Conservation (phyloP, 495 filamentous ascomycete genomes). For the Podospora didyma region DNA sequence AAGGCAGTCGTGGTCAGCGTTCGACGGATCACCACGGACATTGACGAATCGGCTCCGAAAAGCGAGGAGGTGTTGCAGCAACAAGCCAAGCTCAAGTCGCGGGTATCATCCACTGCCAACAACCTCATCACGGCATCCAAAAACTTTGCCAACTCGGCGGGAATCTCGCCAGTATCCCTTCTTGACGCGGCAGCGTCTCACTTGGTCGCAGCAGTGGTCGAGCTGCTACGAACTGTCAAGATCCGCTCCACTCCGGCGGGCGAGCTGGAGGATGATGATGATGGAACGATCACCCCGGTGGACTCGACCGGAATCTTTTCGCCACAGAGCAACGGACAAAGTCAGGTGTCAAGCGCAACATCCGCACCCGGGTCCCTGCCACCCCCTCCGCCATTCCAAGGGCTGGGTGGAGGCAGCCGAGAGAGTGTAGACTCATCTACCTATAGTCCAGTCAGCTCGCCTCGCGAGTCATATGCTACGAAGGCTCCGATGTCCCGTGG, state of each 20-base stretch:
- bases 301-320: conserved; percentile 53
- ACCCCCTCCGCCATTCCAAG: conserved; percentile 47
- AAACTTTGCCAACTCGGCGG: conserved; percentile 75
- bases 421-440: conserved; percentile 49
- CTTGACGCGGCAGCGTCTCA: conserved; percentile 95
- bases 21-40: conserved; percentile 73
- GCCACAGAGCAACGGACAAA: conserved; percentile 36
- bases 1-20: conserved; percentile 77
- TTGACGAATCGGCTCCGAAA: conserved; percentile 54
- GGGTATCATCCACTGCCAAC: conserved; percentile 87
- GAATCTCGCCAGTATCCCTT: conserved; percentile 90
- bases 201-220: conserved; percentile 78
- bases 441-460: conserved; percentile 52
- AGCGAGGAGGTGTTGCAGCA: conserved; percentile 45
- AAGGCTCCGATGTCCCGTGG: conserved; percentile 32
- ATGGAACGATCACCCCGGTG: conserved; percentile 52
- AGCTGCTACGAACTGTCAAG: conserved; percentile 77
- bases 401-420: conserved; percentile 35
- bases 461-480: conserved; percentile 42
- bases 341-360: conserved; percentile 24
- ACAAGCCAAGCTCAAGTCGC: conserved; percentile 65
- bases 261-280: conserved; percentile 73
- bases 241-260: conserved; percentile 69
- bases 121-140: conserved; percentile 91
- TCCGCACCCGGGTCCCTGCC: conserved; percentile 35